Conservation (phyloP, 495 filamentous ascomycete genomes). For the Arthonia radiata region DNA sequence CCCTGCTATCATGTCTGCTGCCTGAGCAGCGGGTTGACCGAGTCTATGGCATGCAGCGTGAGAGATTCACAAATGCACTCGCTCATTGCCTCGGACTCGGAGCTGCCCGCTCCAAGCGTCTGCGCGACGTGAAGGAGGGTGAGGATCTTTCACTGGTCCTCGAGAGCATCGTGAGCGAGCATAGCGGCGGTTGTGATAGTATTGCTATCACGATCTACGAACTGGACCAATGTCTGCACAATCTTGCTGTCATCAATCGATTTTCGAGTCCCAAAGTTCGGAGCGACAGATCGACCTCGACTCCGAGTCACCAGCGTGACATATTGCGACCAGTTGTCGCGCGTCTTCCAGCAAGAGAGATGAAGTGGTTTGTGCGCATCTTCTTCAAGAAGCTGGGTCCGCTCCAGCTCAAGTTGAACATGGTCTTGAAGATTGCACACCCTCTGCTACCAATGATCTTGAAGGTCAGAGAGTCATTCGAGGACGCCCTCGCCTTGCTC, state of each 20-base stretch:
- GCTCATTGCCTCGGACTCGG: conserved; percentile 38
- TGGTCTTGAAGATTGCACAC: conserved; percentile 14
- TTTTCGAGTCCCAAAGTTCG: conserved; percentile 45
- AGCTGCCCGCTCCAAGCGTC: conserved; percentile 26
- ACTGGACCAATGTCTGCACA: conserved; percentile 37
- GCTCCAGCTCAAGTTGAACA: conserved; percentile 23
- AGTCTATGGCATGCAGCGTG: conserved; percentile 40
- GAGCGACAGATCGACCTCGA: conserved; percentile 16
- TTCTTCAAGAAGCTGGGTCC: conserved; percentile 53
- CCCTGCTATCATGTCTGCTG: conserved; percentile 46
- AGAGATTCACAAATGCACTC: conserved; percentile 33
- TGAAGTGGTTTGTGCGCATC: conserved; percentile 56
- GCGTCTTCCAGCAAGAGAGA: conserved; percentile 32
- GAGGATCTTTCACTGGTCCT: conserved; percentile 48
- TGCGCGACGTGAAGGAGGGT: conserved; percentile 36
- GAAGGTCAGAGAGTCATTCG: conserved; percentile 37
- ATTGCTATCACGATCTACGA: conserved; percentile 37
- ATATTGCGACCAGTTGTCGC: conserved; percentile 12
- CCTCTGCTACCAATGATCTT: conserved; percentile 32
- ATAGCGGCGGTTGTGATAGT: conserved; percentile 12
- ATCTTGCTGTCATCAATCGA: conserved; percentile 36
- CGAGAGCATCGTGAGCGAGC: conserved; percentile 40
- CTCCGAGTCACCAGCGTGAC: conserved; percentile 15
- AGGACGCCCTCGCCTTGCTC: conserved; percentile 23
- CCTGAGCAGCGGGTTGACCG: conserved; percentile 53